These are phyloP conservation scores for Kalmusia sp. DNA, from an alignment of 2,329 filamentous ascomycete species.

Conservation along the genomic window DNA sequence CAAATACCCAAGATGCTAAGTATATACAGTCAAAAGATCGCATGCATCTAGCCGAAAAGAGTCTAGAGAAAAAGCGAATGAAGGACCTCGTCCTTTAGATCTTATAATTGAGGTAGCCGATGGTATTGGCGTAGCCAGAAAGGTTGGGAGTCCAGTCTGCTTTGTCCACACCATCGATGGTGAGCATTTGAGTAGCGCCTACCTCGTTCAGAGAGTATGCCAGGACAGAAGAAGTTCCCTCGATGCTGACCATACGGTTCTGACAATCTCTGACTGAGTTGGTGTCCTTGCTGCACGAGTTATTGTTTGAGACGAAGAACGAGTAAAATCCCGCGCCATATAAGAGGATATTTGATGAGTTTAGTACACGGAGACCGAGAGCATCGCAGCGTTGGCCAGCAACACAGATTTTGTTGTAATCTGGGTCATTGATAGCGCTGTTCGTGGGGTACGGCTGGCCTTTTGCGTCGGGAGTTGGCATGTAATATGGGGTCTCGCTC, in stretches of 20 bases:
- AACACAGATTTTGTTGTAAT: conserved; percentile 61
- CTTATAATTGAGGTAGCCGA: conserved; percentile 43
- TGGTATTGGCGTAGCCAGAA: conserved; percentile 46
- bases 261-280: conserved; percentile 54
- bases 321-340: conserved; percentile 74
- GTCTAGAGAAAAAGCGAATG: background rate
- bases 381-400: conserved; percentile 48
- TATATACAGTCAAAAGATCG: conserved; percentile 1
- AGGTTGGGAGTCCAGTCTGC: conserved; percentile 58
- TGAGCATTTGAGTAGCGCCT: conserved; percentile 56
- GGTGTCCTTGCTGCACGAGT: conserved; percentile 36
- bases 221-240: conserved; percentile 48
- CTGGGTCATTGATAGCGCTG: conserved; percentile 68
- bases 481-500: conserved; percentile 86
- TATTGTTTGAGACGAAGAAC: conserved; percentile 70
- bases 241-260: conserved; percentile 58
- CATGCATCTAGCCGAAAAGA: background rate
- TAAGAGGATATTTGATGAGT: conserved; percentile 63
- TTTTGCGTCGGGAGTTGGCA: conserved; percentile 78
- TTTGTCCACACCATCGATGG: conserved; percentile 51
- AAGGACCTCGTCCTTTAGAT: conserved; percentile 21
- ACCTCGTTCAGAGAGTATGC: conserved; percentile 60
- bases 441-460: conserved; percentile 64
- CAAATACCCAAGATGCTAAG: background rate
- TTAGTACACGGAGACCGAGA: conserved; percentile 69